Conservation (phyloP, 345 rosid species). For the Eucalyptus cloeziana region DNA sequence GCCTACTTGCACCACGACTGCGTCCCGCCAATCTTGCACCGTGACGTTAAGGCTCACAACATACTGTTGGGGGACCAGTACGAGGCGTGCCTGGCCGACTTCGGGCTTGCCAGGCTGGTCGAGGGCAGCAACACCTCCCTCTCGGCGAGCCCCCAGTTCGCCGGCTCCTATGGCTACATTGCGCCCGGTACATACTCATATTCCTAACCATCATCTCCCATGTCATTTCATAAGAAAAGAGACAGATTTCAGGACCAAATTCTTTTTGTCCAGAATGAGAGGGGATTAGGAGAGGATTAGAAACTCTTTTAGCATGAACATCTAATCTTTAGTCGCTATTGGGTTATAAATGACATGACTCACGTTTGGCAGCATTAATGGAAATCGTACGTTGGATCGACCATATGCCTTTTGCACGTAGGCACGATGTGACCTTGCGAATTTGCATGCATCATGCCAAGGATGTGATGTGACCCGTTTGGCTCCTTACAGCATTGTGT, state of each 20-base stretch:
- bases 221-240: not conserved
- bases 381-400: not conserved
- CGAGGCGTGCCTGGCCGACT: constrained; percentile 79
- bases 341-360: not conserved
- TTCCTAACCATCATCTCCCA: not conserved
- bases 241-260: not conserved
- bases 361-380: not conserved
- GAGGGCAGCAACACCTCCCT: constrained; percentile 33
- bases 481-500: not conserved
- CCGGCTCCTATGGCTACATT: constrained; percentile 90
- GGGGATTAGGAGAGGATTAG: not conserved
- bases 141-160: constrained; percentile 46
- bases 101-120: constrained; percentile 67
- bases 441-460: not conserved
- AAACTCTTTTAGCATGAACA: not conserved
- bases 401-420: not conserved
- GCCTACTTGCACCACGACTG: constrained; percentile 86
- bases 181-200: constrained; percentile 56
- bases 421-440: not conserved
- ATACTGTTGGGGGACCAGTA: constrained; percentile 51
- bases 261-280: not conserved
- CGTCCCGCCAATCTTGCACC: constrained; percentile 69
- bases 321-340: not conserved
- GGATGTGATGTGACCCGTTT: not conserved
- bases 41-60: constrained; percentile 79